Evolutionary conservation across 2,329 filamentous ascomycete species (phyloP), one percentile per base, ranked within the genome.

Genomic region (Diaporthe vexans): DNA sequence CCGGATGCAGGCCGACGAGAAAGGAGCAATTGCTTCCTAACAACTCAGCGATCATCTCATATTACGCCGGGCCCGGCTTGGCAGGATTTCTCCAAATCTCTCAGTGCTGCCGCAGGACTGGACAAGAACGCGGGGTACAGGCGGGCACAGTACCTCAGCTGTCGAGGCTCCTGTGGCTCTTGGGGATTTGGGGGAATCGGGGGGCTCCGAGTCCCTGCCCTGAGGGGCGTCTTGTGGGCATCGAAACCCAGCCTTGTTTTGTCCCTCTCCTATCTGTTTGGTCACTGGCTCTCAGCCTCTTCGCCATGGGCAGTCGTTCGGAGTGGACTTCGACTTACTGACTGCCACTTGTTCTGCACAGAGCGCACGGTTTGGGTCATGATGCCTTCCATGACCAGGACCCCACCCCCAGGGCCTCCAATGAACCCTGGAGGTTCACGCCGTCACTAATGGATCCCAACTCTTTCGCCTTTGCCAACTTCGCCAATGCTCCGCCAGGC

Each of bases 381-480:
- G 84, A 86, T 73, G 83, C 82, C 51, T 91, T 90, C 79, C 84
- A 86, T 82, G 94, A 97, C 83, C 91, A 94, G 80, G 95, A 98
- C 80, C 93, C 94, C 26, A 97, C 94, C 4, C 94, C 95, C 7
- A 91, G 94, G 81, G 93, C 92, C 24, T 90, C 93, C 56, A 92
- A 93, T 79, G 95, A 98, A 78, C 91, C 90, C 78, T 97, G 95
- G 92, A 91, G 94, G 77, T 95, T 98, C 80, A 97, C 95, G 3
- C 95, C 95, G 5, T 97, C 95, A 29, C 87, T 97, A 73, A 89
- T 98, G 81, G 96, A 98, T 81, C 92, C 95, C 24, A 95, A 93
- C 82, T 94, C 94, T 40, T 94, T 94, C 82, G 91, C 91, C 33
- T 98, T 98, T 83, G 89, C 91, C 75, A 88, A 89, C 73, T 96